These are phyloP conservation scores for Hansfordia pulvinata DNA, from an alignment of 2,329 filamentous ascomycete species.

Conservation along the genomic window DNA sequence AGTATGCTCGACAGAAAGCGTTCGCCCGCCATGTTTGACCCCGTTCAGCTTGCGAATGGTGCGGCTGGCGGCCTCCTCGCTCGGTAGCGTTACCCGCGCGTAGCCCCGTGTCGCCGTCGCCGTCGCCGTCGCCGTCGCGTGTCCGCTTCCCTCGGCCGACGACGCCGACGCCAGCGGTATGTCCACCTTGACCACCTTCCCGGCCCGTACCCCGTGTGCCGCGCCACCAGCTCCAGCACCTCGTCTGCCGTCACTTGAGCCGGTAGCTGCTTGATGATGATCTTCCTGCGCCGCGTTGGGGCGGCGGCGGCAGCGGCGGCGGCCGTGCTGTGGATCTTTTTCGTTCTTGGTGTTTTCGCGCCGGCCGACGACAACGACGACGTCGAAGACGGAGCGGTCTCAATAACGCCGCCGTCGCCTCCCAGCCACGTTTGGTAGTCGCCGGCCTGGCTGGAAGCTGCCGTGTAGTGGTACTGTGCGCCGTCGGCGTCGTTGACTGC, in stretches of 20 bases:
- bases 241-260: constrained; percentile 10
- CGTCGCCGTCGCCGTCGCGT: constrained; percentile 8
- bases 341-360: no score
- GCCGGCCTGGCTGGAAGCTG: no score
- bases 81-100: constrained; percentile 12
- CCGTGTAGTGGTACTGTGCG: no score
- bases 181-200: constrained; percentile 13
- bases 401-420: no score
- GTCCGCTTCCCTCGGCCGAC: no score
- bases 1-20: constrained; percentile 11
- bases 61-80: constrained; percentile 12
- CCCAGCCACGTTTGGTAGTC: no score
- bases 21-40: constrained; percentile 11
- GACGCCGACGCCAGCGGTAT: constrained; percentile 11
- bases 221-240: constrained; percentile 13
- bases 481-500: no score
- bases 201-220: constrained; percentile 12
- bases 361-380: no score
- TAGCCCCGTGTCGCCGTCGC: constrained; percentile 13
- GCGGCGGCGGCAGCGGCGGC: no score
- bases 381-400: no score
- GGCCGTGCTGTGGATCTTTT: no score
- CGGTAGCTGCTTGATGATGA: constrained; percentile 16
- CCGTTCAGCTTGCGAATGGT: constrained; percentile 13
- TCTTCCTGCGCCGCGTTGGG: no score